phyloP scores from a whole-genome alignment of 805 yeast species.

The Ogataea parapolymorpha region DNA sequence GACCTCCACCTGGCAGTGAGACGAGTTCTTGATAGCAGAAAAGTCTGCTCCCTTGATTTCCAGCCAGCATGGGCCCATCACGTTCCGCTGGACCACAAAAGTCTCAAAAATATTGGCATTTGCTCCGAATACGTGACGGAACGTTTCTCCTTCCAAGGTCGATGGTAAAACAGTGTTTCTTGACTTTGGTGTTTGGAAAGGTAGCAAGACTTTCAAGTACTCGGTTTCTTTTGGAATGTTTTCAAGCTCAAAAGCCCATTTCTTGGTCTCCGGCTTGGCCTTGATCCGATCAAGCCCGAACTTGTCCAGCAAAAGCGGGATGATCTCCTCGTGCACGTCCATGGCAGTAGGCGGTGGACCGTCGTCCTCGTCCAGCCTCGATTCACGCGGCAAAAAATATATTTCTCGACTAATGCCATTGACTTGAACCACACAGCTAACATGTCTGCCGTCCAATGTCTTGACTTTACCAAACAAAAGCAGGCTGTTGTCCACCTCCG shows the following conservation, averaged over 20 bases:
- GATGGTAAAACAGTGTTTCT: conserved; percentile 50
- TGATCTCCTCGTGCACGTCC: conserved; percentile 77
- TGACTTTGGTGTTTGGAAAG: conserved; percentile 63
- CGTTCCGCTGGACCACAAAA: conserved; percentile 73
- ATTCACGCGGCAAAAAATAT: conserved; percentile 69
- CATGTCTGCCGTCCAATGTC: conserved; percentile 53
- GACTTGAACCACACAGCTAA: conserved; percentile 76
- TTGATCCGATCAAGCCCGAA: conserved; percentile 60
- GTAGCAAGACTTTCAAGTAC: conserved; percentile 74
- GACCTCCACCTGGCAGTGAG: conserved; percentile 81
- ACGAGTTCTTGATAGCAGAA: conserved; percentile 52
- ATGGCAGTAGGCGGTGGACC: conserved; percentile 37
- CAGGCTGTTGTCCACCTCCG: conserved; percentile 68
- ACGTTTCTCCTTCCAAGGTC: conserved; percentile 71
- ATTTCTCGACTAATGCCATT: conserved; percentile 67
- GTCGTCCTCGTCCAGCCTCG: conserved; percentile 31
- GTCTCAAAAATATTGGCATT: conserved; percentile 74
- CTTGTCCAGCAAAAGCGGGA: conserved; percentile 59
- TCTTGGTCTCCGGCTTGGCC: conserved; percentile 68
- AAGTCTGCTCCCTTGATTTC: conserved; percentile 66
- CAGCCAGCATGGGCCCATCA: conserved; percentile 99
- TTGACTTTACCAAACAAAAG: conserved; percentile 78
- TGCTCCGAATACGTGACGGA: conserved; percentile 76
- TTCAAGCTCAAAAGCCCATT: conserved; percentile 85
- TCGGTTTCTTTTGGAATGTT: conserved; percentile 77